Conservation (phyloP, 2,329 filamentous ascomycete genomes). For the Trichoderma simmonsii region DNA sequence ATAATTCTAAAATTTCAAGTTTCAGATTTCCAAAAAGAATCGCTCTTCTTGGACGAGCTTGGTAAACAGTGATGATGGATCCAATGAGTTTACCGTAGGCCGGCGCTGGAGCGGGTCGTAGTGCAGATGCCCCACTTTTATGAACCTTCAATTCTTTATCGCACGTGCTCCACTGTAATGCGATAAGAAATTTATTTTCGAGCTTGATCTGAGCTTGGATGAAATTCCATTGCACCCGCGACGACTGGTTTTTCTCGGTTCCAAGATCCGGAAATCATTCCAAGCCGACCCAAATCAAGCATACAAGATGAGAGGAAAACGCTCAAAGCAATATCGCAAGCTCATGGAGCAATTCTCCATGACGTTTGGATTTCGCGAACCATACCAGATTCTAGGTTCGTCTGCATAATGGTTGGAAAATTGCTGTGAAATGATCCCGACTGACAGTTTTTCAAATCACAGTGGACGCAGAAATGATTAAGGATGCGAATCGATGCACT, state of each 20-base stretch:
- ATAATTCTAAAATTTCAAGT: background rate
- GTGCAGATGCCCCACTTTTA: background rate
- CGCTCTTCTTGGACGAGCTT: background rate
- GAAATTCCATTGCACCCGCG: background rate
- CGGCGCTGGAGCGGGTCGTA: background rate
- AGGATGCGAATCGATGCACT: constrained; percentile 77
- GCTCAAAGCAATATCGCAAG: constrained; percentile 63
- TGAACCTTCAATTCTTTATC: constrained; percentile 28
- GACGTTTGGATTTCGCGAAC: constrained; percentile 85
- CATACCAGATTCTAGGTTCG: constrained; percentile 81
- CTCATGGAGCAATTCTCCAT: constrained; percentile 89
- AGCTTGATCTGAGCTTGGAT: background rate
- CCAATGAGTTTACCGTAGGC: no score
- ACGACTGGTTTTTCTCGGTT: background rate
- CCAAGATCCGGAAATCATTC: background rate
- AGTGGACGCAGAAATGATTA: constrained; percentile 83
- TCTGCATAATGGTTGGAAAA: constrained; percentile 9
- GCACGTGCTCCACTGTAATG: constrained; percentile 31
- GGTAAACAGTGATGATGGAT: background rate
- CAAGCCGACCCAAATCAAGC: background rate
- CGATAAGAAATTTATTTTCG: constrained; percentile 43
- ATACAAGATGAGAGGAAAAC: constrained; percentile 47
- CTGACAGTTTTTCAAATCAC: background rate
- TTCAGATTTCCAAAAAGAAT: background rate
- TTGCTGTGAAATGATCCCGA: background rate